Conservation (phyloP, 768 basidiomycete genomes). For the Xerocomus brunneocitrinus region DNA sequence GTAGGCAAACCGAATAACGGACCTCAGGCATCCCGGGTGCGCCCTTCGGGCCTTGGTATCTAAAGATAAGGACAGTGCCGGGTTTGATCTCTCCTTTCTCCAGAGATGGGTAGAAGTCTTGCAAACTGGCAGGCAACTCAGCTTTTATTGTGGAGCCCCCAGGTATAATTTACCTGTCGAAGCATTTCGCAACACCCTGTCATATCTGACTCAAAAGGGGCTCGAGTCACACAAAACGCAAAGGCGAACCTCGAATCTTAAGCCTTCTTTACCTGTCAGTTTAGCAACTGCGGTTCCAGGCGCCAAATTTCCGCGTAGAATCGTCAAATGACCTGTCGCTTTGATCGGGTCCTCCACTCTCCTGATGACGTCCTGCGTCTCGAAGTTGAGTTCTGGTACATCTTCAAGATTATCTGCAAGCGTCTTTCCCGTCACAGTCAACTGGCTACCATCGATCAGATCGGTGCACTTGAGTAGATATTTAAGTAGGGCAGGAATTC, state of each 20-base stretch:
- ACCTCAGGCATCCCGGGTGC: slow-evolving; percentile 92
- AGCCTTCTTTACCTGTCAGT: slow-evolving; percentile 89
- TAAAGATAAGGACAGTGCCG: slow-evolving; percentile 74
- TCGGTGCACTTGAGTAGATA: slow-evolving; percentile 75
- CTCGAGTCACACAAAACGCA: neutral
- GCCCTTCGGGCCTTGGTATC: slow-evolving; percentile 88
- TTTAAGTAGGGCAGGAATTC: slow-evolving; percentile 80
- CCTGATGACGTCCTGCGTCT: slow-evolving; percentile 71
- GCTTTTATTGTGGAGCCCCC: neutral
- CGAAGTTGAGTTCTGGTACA: slow-evolving; percentile 66
- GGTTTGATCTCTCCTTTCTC: slow-evolving; percentile 69
- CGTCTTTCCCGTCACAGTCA: slow-evolving; percentile 91
- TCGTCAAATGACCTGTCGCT: slow-evolving; percentile 78
- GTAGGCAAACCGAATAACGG: slow-evolving; percentile 3
- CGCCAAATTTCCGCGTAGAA: slow-evolving; percentile 84
- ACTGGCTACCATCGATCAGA: slow-evolving; percentile 73
- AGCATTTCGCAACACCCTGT: slow-evolving; percentile 73
- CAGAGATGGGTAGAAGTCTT: slow-evolving; percentile 69
- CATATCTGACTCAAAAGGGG: slow-evolving; percentile 1
- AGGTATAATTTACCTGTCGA: slow-evolving; percentile 50
- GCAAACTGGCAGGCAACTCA: slow-evolving; percentile 40
- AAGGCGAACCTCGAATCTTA: slow-evolving; percentile 63
- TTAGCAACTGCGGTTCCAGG: slow-evolving; percentile 89
- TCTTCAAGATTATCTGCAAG: slow-evolving; percentile 83
- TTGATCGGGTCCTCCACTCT: slow-evolving; percentile 79